These are phyloP conservation scores for Fraxinus paxiana DNA, from an alignment of 305 asterid genomes.

Conservation along the genomic window DNA sequence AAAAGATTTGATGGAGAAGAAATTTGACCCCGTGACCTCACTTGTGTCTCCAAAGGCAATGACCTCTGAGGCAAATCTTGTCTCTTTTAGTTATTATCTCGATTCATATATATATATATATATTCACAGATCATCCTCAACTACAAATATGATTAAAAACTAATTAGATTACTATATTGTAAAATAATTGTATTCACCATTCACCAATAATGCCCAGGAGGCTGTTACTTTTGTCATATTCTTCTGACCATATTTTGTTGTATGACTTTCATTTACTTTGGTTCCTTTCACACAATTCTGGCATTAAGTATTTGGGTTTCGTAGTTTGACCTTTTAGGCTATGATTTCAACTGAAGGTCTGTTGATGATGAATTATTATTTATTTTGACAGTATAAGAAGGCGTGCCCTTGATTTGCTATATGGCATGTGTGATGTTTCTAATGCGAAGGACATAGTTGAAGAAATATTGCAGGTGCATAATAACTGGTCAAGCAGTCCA, in stretches of 20 bases:
- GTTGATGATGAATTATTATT: conserved; percentile 23
- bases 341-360: not conserved
- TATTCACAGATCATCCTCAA: not conserved
- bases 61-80: not conserved
- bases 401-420: conserved; percentile 97
- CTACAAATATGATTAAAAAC: not conserved
- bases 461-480: conserved; percentile 80
- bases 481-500: not conserved
- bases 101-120: not conserved
- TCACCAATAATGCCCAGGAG: not conserved
- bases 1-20: conserved; percentile 1
- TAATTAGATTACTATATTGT: not conserved
- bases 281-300: not conserved
- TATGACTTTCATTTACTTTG: not conserved
- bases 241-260: not conserved
- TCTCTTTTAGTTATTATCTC: not conserved
- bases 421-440: conserved; percentile 99
- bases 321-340: not conserved
- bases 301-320: not conserved
- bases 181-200: not conserved
- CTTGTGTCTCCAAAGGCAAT: not conserved
- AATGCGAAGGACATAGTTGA: conserved; percentile 99
- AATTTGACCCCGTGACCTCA: not conserved
- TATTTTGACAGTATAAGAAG: conserved; percentile 73
- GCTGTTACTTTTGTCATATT: not conserved